A percentile compares a stretch with the other conserved stretches of the same genome.
Evolutionary conservation across 164 flowering plant species (phyloP).

Genomic region (Litsea cubeba): DNA sequence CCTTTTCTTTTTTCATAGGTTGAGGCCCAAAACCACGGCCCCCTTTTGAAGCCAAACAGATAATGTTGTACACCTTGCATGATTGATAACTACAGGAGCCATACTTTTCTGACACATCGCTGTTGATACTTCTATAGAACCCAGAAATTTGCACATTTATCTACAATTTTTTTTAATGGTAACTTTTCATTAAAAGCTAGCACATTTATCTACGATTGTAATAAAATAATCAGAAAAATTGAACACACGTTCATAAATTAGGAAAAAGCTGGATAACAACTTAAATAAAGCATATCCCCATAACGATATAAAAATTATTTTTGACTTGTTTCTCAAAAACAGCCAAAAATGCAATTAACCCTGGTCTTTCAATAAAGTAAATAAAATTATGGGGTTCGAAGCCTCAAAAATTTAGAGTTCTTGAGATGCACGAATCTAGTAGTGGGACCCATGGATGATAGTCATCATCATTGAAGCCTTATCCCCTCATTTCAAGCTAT

Average conservation of each 20-base stretch:
- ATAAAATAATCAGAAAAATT: too few species aligned
- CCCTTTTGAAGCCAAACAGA: slow-evolving; percentile 16
- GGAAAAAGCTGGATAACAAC: not conserved
- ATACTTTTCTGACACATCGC: slow-evolving; percentile 4
- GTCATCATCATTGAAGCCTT: too few species aligned
- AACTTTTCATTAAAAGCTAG: not conserved
- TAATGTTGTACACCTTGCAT: slow-evolving; percentile 3
- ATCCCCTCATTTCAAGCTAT: too few species aligned
- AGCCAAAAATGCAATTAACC: too few species aligned
- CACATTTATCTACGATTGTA: slow-evolving; percentile 7
- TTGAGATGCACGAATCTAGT: too few species aligned
- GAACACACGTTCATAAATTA: not conserved
- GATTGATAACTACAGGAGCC: slow-evolving; percentile 4
- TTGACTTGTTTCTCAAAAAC: not conserved
- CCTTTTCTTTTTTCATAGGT: slow-evolving; percentile 20
- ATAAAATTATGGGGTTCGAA: not conserved
- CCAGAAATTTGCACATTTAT: slow-evolving; percentile 4
- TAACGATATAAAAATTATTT: not conserved
- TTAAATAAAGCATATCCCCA: not conserved
- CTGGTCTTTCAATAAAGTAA: not conserved
- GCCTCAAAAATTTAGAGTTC: not conserved
- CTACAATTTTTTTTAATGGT: not conserved
- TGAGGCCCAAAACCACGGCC: slow-evolving; percentile 26
- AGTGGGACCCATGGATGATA: too few species aligned
- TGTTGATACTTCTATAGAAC: slow-evolving; percentile 2